Conservation (phyloP, 2,329 filamentous ascomycete species). For the Fusarium nisikadoi region DNA sequence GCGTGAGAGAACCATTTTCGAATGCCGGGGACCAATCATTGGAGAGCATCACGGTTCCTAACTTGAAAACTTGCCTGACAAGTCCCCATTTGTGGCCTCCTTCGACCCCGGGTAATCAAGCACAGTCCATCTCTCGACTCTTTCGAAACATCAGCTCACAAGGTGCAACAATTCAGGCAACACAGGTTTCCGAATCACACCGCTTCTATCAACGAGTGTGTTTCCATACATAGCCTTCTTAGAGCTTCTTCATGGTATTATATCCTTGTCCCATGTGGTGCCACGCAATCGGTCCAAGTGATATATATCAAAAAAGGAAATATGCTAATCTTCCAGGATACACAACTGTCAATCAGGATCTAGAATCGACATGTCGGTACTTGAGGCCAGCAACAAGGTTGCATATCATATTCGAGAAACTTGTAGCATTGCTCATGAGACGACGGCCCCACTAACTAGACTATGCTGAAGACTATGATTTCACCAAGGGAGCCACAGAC, state of each 20-base stretch:
- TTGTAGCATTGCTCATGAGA: not conserved
- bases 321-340: not conserved
- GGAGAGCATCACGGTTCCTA: not conserved
- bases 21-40: constrained; percentile 11
- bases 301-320: not conserved
- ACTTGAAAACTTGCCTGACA: constrained; percentile 13
- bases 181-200: constrained; percentile 21
- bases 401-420: not conserved
- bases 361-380: not conserved
- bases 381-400: not conserved
- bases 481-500: not conserved
- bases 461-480: not conserved
- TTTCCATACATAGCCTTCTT: not conserved
- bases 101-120: constrained; percentile 24
- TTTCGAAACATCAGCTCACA: constrained; percentile 29
- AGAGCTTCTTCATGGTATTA: constrained; percentile 2
- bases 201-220: constrained; percentile 20
- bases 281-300: constrained; percentile 23
- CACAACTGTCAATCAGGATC: not conserved
- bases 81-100: constrained; percentile 9
- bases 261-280: constrained; percentile 30
- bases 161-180: constrained; percentile 3
- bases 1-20: not conserved
- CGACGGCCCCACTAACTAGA: not conserved
- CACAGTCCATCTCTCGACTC: constrained; percentile 30